These are phyloP conservation scores for Cyberlindnera misumaiensis DNA, from an alignment of 805 yeast species.

Conservation along the genomic window DNA sequence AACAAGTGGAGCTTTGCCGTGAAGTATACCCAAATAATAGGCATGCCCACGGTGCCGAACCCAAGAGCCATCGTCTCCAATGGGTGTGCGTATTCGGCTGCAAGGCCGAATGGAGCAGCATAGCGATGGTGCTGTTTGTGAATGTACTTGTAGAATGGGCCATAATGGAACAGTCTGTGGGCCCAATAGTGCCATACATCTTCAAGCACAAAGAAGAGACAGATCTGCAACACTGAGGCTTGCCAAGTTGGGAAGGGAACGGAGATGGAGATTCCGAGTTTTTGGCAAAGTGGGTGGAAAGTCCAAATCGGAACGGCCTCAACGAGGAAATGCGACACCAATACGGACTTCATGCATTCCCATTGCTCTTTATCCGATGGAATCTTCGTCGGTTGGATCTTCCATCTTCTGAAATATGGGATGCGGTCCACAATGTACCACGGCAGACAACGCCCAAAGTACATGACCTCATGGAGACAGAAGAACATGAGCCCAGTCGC, in stretches of 20 bases:
- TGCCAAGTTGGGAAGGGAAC: conserved; percentile 79
- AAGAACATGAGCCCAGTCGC: conserved; percentile 90
- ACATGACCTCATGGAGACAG: conserved; percentile 76
- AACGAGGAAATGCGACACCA: conserved; percentile 81
- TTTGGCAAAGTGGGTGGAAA: conserved; percentile 86
- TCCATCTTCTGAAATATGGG: conserved; percentile 79
- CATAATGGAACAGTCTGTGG: conserved; percentile 86
- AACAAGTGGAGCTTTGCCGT: conserved; percentile 76
- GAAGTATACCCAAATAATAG: conserved; percentile 73
- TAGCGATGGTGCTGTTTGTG: conserved; percentile 98
- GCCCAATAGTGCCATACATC: conserved; percentile 97
- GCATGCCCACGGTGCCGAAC: conserved; percentile 94
- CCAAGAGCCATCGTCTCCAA: conserved; percentile 87
- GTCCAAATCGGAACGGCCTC: conserved; percentile 97
- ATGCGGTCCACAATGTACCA: conserved; percentile 85
- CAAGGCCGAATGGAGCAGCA: conserved; percentile 95
- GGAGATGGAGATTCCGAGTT: conserved; percentile 65
- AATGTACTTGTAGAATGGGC: conserved; percentile 82
- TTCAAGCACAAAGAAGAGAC: conserved; percentile 75
- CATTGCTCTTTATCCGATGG: conserved; percentile 83
- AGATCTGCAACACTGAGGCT: conserved; percentile 59
- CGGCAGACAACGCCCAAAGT: conserved; percentile 88
- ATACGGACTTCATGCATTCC: conserved; percentile 83
- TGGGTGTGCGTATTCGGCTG: conserved; percentile 98
- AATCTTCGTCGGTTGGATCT: conserved; percentile 80